Evolutionary conservation across 1,284 basidiomycete species (phyloP).

Genomic region (Dichomitus squalens): DNA sequence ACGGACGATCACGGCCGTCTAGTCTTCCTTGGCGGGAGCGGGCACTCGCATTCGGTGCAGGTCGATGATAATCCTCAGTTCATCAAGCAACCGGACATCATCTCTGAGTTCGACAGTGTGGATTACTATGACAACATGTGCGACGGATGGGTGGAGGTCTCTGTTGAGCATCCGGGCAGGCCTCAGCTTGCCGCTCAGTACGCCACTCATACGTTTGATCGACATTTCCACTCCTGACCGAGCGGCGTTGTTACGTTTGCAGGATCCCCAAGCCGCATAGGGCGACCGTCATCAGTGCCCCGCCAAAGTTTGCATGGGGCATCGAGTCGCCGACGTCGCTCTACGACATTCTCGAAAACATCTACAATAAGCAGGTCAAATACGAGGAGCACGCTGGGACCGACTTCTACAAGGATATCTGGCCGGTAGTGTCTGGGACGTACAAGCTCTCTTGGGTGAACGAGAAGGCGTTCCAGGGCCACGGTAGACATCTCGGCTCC

Average conservation of each 20-base stretch:
- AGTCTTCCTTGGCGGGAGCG: slow-evolving; percentile 26
- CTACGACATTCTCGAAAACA: slow-evolving; percentile 36
- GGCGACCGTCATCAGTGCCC: slow-evolving; percentile 30
- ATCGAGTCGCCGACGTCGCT: slow-evolving; percentile 35
- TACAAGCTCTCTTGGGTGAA: slow-evolving; percentile 28
- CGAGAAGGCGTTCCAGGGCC: slow-evolving; percentile 24
- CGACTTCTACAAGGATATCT: slow-evolving; percentile 34
- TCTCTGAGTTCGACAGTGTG: slow-evolving; percentile 27
- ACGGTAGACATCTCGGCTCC: slow-evolving; percentile 15
- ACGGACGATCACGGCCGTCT: slow-evolving; percentile 27
- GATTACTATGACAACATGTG: slow-evolving; percentile 30
- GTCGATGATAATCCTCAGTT: not conserved
- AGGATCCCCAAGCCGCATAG: slow-evolving; percentile 10
- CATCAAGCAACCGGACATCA: slow-evolving; percentile 20
- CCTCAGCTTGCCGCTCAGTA: not conserved
- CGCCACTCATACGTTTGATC: not conserved
- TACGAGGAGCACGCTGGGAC: slow-evolving; percentile 19
- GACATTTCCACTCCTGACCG: not conserved
- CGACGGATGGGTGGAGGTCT: slow-evolving; percentile 26
- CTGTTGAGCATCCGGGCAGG: slow-evolving; percentile 4
- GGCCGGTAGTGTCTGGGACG: slow-evolving; percentile 30
- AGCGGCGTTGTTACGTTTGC: not conserved
- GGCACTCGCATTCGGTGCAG: slow-evolving; percentile 18
- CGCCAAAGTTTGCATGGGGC: slow-evolving; percentile 37
- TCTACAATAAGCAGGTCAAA: slow-evolving; percentile 28